Conservation (phyloP, 352 stramenopile species). For the Nothophytophthora sp. region DNA sequence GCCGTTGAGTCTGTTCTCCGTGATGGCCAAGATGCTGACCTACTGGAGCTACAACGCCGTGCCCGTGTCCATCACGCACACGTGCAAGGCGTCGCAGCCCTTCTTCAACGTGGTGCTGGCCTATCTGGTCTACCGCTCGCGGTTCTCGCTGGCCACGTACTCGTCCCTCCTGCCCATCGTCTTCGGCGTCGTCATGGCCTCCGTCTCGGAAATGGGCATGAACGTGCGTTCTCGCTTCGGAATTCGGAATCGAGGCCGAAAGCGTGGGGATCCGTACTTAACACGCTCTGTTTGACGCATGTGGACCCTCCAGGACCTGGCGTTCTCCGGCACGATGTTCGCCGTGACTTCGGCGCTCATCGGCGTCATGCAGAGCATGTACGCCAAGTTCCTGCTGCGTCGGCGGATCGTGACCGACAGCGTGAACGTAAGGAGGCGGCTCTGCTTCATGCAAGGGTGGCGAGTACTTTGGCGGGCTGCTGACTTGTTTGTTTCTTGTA, state of each 20-base stretch:
- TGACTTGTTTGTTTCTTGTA: neutral
- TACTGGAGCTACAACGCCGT: conserved; percentile 91
- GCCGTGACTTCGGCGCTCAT: conserved; percentile 73
- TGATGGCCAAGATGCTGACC: conserved; percentile 81
- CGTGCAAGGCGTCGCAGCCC: conserved; percentile 85
- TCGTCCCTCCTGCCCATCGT: conserved; percentile 83
- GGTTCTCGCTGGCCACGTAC: conserved; percentile 75
- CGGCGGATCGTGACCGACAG: conserved; percentile 77
- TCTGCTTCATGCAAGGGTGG: neutral
- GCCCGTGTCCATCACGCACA: conserved; percentile 83
- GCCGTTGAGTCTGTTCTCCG: conserved; percentile 77
- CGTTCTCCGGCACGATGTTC: conserved; percentile 65
- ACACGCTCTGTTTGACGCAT: too few relatives aligned
- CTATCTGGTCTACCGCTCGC: conserved; percentile 72
- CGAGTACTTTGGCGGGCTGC: too few relatives aligned
- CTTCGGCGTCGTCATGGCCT: conserved; percentile 78
- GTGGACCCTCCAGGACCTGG: conserved; percentile 73
- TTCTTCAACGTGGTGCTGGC: conserved; percentile 88
- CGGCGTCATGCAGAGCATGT: conserved; percentile 89
- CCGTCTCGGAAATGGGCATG: conserved; percentile 87
- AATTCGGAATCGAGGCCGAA: too few relatives aligned
- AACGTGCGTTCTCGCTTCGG: too few relatives aligned
- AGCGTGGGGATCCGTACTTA: too few relatives aligned
- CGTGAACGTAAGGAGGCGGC: conserved; percentile 76
- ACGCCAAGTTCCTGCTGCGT: conserved; percentile 83